Conservation (phyloP, 1,284 basidiomycete species). For the Ganoderma resinaceum region DNA sequence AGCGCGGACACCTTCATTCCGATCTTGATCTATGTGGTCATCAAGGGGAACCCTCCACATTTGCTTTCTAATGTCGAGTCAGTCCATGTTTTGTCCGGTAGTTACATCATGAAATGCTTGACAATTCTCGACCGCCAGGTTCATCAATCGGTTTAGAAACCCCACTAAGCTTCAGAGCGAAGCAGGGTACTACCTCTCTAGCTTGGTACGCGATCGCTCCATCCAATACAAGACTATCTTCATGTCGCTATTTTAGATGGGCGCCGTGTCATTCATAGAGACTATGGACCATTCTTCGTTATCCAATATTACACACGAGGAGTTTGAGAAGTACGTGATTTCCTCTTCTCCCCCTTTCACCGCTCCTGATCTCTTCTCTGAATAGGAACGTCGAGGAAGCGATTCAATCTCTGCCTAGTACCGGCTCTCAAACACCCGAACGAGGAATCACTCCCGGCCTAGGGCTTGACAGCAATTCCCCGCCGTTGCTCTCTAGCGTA, state of each 20-base stretch:
- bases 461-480: constrained; percentile 30
- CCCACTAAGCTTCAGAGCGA: constrained; percentile 92
- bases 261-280: constrained; percentile 94
- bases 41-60: constrained; percentile 93
- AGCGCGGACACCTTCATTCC: constrained; percentile 95
- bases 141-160: constrained; percentile 95
- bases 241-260: constrained; percentile 65
- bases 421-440: constrained; percentile 58
- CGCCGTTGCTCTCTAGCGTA: constrained; percentile 38
- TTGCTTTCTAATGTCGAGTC: constrained; percentile 96
- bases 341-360: neutral
- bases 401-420: constrained; percentile 77
- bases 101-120: neutral
- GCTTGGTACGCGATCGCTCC: constrained; percentile 74
- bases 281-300: constrained; percentile 95
- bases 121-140: constrained; percentile 54
- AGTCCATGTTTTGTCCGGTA: constrained; percentile 33
- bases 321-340: constrained; percentile 80
- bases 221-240: neutral
- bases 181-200: constrained; percentile 96
- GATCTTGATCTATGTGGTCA: constrained; percentile 92
- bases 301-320: constrained; percentile 90
- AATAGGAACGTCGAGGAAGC: constrained; percentile 83
- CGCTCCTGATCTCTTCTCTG: neutral
- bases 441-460: constrained; percentile 34